A percentile compares a stretch with the other conserved stretches of the same genome.
Evolutionary conservation across 345 rosid genomes (phyloP).

Genomic region (Brassica rapa): DNA sequence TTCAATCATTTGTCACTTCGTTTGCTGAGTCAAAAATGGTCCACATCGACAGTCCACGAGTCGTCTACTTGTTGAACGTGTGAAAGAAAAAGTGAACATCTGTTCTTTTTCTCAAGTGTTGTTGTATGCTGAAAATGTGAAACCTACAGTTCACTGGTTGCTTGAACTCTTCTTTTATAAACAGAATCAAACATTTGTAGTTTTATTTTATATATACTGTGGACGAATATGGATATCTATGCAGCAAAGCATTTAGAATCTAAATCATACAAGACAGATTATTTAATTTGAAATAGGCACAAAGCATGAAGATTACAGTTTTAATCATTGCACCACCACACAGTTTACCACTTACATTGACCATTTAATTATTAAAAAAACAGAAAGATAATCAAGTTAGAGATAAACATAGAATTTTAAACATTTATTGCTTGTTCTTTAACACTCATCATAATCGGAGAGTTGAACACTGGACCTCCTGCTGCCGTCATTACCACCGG

Average conservation of each 20-base stretch:
- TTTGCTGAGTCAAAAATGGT: constrained; percentile 25
- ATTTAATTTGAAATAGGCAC: background rate
- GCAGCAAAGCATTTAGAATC: constrained; percentile 1
- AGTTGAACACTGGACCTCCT: constrained; percentile 32
- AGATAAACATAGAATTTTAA: constrained; percentile 1
- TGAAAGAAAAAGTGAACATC: constrained; percentile 26
- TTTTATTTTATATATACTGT: constrained; percentile 5
- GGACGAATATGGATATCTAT: background rate
- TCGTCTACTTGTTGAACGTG: background rate
- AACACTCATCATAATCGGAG: constrained; percentile 30
- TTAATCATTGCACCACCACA: constrained; percentile 27
- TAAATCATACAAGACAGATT: constrained; percentile 1
- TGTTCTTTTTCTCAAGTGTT: constrained; percentile 12
- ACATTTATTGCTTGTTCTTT: background rate
- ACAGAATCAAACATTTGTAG: background rate
- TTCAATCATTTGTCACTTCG: constrained; percentile 42
- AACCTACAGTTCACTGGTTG: constrained; percentile 30
- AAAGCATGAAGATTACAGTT: constrained; percentile 12
- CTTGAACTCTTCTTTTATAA: background rate
- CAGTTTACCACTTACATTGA: constrained; percentile 27
- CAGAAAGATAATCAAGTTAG: background rate
- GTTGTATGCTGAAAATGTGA: constrained; percentile 24
- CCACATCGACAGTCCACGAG: constrained; percentile 29
- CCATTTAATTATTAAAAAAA: constrained; percentile 2
- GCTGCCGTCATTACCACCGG: constrained; percentile 5